Percentiles rank a stretch among this genome's conserved stretches.
Evolutionary conservation across 805 yeast species (phyloP).

Genomic region (Blastobotrys robertii): DNA sequence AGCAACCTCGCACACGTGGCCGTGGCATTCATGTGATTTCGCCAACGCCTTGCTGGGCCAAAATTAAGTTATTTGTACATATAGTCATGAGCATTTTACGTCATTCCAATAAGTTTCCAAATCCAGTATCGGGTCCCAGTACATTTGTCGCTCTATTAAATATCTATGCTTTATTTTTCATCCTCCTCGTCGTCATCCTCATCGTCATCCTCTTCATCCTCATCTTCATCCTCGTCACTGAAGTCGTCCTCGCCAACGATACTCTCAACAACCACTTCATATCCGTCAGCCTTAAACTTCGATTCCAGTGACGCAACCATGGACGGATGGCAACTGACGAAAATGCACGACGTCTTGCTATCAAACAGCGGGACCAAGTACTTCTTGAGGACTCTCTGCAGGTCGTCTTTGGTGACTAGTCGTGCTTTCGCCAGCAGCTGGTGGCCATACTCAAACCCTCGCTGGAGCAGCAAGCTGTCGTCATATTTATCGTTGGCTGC

Average conservation of each 20-base stretch:
- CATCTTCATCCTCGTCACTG: conserved; percentile 17
- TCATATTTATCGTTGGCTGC: conserved; percentile 59
- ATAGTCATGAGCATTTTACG: neutral
- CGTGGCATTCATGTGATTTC: too few relatives aligned
- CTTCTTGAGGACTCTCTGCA: conserved; percentile 35
- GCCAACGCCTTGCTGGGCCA: too few relatives aligned
- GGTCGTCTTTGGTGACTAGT: conserved; percentile 40
- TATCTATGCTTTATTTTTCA: conserved; percentile 9
- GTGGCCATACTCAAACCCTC: conserved; percentile 59
- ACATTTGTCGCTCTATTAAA: neutral
- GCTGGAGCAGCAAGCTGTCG: conserved; percentile 54
- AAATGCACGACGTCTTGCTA: conserved; percentile 44
- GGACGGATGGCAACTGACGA: conserved; percentile 65
- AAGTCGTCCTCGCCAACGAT: conserved; percentile 29
- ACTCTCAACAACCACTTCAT: conserved; percentile 48
- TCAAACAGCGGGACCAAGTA: conserved; percentile 63
- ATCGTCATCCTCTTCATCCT: conserved; percentile 19
- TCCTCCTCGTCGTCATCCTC: conserved; percentile 19
- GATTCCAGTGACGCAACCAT: conserved; percentile 39
- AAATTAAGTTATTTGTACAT: too few relatives aligned
- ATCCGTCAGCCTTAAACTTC: conserved; percentile 47
- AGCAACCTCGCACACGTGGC: too few relatives aligned
- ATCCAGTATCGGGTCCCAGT: neutral
- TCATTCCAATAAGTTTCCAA: neutral
- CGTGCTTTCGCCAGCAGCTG: conserved; percentile 45